These are phyloP conservation scores for Ustilago tritici DNA, from an alignment of 1,284 basidiomycete species.

Conservation along the genomic window DNA sequence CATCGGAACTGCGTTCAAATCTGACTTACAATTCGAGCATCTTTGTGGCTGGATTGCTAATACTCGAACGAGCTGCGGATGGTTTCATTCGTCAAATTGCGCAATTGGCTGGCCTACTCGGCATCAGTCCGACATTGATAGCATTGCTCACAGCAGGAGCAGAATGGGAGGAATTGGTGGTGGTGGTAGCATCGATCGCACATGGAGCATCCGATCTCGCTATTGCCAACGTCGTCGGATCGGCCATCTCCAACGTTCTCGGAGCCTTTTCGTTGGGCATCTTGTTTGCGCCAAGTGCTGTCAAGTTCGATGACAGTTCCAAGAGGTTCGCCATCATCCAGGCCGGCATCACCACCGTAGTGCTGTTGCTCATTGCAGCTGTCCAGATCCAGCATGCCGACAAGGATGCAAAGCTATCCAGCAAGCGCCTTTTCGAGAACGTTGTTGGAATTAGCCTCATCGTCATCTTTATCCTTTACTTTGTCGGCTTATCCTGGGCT, in stretches of 20 bases:
- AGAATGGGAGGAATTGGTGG: slow-evolving; percentile 56
- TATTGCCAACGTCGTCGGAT: slow-evolving; percentile 60
- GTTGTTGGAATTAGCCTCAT: slow-evolving; percentile 44
- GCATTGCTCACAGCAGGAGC: slow-evolving; percentile 50
- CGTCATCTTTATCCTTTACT: slow-evolving; percentile 41
- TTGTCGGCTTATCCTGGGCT: slow-evolving; percentile 46
- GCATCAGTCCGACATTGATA: slow-evolving; percentile 41
- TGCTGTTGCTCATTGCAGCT: slow-evolving; percentile 29
- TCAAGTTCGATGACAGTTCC: slow-evolving; percentile 44
- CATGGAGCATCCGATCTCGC: slow-evolving; percentile 46
- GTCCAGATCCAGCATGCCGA: slow-evolving; percentile 44
- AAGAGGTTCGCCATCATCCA: slow-evolving; percentile 43
- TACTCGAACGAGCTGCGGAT: slow-evolving; percentile 41
- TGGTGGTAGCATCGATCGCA: slow-evolving; percentile 40
- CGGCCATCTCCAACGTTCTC: slow-evolving; percentile 62
- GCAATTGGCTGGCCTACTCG: slow-evolving; percentile 35
- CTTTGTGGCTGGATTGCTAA: slow-evolving; percentile 33
- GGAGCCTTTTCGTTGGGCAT: slow-evolving; percentile 50
- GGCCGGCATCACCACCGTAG: slow-evolving; percentile 35
- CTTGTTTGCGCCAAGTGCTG: slow-evolving; percentile 29
- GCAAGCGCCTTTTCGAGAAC: slow-evolving; percentile 40
- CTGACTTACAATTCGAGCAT: slow-evolving; percentile 39
- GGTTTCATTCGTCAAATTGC: slow-evolving; percentile 40
- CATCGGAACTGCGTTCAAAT: slow-evolving; percentile 2
- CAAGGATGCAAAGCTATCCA: slow-evolving; percentile 25